Base-by-base conservation (phyloP, 2,329 filamentous ascomycete species). In the Alternaria infectoria region DNA sequence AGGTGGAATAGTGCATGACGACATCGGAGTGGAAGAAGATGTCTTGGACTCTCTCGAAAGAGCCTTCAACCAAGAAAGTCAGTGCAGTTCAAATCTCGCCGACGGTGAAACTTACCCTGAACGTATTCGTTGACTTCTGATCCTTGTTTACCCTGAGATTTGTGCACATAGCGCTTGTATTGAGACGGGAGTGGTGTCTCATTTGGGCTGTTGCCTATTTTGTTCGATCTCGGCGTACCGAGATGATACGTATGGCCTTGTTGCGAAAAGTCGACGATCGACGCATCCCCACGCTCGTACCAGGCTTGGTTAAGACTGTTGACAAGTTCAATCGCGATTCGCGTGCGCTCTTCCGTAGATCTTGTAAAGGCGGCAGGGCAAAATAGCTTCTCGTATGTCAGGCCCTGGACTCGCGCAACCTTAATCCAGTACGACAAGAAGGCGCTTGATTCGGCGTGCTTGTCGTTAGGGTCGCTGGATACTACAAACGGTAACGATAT, bases 371-470 rank as follows among this genome's bases (percentile, higher is more conserved):
- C 76, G 13, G 74, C 77, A 10, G 78, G 78, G 52, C 75, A 79
- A 59, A 79, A 81, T 2, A 81, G 69, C 50, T 74, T 74, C 47
- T 81, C 77, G 54, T 81, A 81, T 2, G 70, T 72, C 50, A 72
- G 68, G 2, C 79, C 78, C 62, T 80, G 77, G 2, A 80, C 70
- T 19, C 71, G 69, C 6, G 75, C 73, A 12, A 79, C 68, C 40
- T 75, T 76, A 55, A 79, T 70, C 74, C 78, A 80, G 57, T 78
- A 79, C 1, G 73, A 26, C n/a, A 76, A 64, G 66, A 76, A 71
- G 19, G 66, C 54, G 25, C 59, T 71, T 13, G 68, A 64, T 28
- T 65, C 68, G 6, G 66, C 26, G 12, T 51, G 52, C 40, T 63
- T 49, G 11, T 52, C 47, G 21, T 47, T 30, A 6, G 61, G 55